These are phyloP conservation scores for Phylloporus sp. DNA, from an alignment of 768 basidiomycete genomes.

Conservation along the genomic window DNA sequence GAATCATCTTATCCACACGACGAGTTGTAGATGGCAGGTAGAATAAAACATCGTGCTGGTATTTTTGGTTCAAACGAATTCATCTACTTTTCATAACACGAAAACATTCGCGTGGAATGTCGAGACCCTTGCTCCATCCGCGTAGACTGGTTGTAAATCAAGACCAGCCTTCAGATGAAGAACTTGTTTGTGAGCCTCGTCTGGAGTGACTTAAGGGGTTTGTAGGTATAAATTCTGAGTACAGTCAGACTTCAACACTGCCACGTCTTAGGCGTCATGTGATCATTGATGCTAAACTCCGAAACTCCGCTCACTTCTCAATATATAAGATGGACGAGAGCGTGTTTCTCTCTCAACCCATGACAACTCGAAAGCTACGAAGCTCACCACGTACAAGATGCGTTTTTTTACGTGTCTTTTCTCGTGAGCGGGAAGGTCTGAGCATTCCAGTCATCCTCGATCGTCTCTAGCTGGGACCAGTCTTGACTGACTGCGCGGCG, in stretches of 20 bases:
- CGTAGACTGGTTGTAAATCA: too few species aligned
- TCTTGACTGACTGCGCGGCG: slow-evolving; percentile 24
- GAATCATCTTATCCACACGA: slow-evolving; percentile 9
- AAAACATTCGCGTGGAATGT: too few species aligned
- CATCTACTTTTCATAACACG: background rate
- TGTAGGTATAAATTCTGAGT: too few species aligned
- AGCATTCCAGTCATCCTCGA: slow-evolving; percentile 27
- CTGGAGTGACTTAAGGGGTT: too few species aligned
- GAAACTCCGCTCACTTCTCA: slow-evolving; percentile 20
- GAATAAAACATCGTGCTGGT: background rate
- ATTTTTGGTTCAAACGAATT: background rate
- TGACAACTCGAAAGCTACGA: slow-evolving; percentile 29
- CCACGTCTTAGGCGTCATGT: too few species aligned
- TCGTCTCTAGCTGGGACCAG: slow-evolving; percentile 28
- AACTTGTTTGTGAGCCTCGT: too few species aligned
- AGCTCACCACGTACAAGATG: slow-evolving; percentile 28
- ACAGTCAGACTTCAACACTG: too few species aligned
- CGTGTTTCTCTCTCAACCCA: background rate
- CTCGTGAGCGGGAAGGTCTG: slow-evolving; percentile 35
- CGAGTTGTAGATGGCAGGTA: slow-evolving; percentile 17
- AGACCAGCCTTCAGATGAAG: too few species aligned
- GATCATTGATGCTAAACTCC: slow-evolving; percentile 19
- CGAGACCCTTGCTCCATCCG: background rate
- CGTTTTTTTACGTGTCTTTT: slow-evolving; percentile 18
- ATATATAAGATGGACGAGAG: slow-evolving; percentile 5